Percentiles rank a stretch among this genome's conserved stretches.
Evolutionary conservation across 225 moss, liverwort and hornwort species (phyloP).

Genomic region (Polytrichum commune): DNA sequence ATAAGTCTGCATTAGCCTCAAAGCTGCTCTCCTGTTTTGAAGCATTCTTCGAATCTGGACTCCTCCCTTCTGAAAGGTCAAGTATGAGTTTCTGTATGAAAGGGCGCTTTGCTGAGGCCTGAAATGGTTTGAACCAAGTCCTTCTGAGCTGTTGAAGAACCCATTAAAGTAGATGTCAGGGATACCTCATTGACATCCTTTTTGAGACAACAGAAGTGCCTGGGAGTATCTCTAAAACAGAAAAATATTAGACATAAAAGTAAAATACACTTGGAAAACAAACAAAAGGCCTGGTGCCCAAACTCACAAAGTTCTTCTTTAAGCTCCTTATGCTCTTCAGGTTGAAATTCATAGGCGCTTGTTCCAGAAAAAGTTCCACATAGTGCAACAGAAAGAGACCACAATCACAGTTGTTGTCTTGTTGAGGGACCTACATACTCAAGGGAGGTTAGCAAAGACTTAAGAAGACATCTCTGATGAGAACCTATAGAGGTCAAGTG

Average conservation of each 20-base stretch:
- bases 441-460: neutral
- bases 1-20: slow-evolving; percentile 7
- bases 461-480: neutral
- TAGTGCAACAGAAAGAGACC: slow-evolving; percentile 65
- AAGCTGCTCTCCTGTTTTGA: slow-evolving; percentile 7
- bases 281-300: neutral
- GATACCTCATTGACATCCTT: neutral
- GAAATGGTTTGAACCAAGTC: slow-evolving; percentile 53
- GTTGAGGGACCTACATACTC: slow-evolving; percentile 51
- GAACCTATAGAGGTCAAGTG: too few relatives aligned
- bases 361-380: slow-evolving; percentile 54
- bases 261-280: neutral
- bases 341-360: slow-evolving; percentile 39
- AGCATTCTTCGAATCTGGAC: slow-evolving; percentile 11
- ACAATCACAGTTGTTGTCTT: slow-evolving; percentile 58
- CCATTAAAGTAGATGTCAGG: neutral
- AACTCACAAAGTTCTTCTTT: slow-evolving; percentile 45
- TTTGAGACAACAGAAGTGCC: too few relatives aligned
- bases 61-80: slow-evolving; percentile 36
- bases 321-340: slow-evolving; percentile 31
- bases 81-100: slow-evolving; percentile 46
- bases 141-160: slow-evolving; percentile 40
- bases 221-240: neutral
- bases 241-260: neutral
- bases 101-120: slow-evolving; percentile 57